These are phyloP conservation scores for Dendrocalamus latiflorus DNA, from an alignment of 202 grass and related monocot genomes.

Conservation along the genomic window DNA sequence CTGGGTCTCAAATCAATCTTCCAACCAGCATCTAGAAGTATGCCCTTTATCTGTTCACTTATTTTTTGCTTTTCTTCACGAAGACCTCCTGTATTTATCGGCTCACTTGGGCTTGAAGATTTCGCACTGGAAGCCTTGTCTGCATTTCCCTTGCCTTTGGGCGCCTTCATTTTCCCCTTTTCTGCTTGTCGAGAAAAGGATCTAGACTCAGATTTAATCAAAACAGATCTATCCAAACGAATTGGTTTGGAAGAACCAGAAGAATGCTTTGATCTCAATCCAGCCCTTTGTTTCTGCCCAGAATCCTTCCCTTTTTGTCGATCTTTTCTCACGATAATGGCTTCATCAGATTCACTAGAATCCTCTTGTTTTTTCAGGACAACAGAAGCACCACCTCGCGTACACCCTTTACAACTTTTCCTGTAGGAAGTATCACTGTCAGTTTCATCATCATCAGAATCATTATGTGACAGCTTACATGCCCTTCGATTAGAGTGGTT, in stretches of 20 bases:
- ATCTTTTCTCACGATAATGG: conserved; percentile 17
- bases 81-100: no score
- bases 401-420: conserved; percentile 25
- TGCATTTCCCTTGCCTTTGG: conserved; percentile 4
- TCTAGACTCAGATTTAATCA: conserved; percentile 29
- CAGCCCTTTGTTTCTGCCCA: conserved; percentile 20
- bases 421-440: conserved; percentile 23
- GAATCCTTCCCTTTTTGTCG: not conserved
- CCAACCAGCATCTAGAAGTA: no score
- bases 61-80: no score
- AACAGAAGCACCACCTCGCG: conserved; percentile 10
- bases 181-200: conserved; percentile 6
- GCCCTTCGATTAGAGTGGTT: no score
- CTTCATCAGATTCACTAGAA: conserved; percentile 42
- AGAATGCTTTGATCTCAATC: conserved; percentile 27
- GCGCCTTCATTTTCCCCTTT: conserved; percentile 3
- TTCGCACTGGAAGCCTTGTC: not conserved
- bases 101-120: conserved; percentile 9
- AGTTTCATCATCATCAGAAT: conserved; percentile 27
- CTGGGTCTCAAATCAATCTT: no score
- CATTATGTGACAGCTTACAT: no score
- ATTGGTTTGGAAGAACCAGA: conserved; percentile 27
- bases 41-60: no score
- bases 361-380: conserved; percentile 29
- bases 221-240: conserved; percentile 21